These are phyloP conservation scores for Quercus alba DNA, from an alignment of 306 rosid species.

Conservation along the genomic window DNA sequence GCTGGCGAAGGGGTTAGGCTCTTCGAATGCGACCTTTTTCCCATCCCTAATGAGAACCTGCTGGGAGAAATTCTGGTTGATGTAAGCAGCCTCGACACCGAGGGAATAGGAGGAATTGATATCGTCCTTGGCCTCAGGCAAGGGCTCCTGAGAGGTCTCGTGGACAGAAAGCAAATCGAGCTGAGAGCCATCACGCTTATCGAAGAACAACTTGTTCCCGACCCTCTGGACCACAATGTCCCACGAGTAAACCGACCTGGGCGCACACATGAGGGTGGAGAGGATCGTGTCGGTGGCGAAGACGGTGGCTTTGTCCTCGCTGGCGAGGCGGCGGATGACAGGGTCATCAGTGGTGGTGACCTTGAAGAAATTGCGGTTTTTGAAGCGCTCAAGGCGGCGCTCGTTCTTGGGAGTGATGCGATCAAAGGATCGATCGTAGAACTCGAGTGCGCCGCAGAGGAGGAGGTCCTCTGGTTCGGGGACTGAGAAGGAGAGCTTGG, in stretches of 20 bases:
- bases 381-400: conserved; percentile 78
- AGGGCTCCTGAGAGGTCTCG: conserved; percentile 90
- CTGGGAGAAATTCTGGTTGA: conserved; percentile 91
- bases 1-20: conserved; percentile 87
- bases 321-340: conserved; percentile 73
- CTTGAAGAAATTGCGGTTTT: conserved; percentile 82
- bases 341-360: conserved; percentile 93
- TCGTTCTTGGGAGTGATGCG: conserved; percentile 80
- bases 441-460: conserved; percentile 74
- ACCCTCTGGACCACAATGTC: conserved; percentile 87
- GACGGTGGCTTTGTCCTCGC: conserved; percentile 84
- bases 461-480: conserved; percentile 87
- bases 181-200: conserved; percentile 90
- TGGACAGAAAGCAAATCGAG: conserved; percentile 86
- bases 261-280: conserved; percentile 84
- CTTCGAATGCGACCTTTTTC: conserved; percentile 73
- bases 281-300: conserved; percentile 81
- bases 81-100: conserved; percentile 82
- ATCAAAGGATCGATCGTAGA: conserved; percentile 70
- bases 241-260: conserved; percentile 92
- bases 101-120: conserved; percentile 79
- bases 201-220: conserved; percentile 87
- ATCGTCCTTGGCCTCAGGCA: conserved; percentile 94
- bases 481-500: conserved; percentile 78
- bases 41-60: conserved; percentile 80